A percentile compares a stretch with the other conserved stretches of the same genome.
These are phyloP conservation scores for Xylaria grammica DNA, from an alignment of 495 filamentous ascomycete genomes.

Conservation along the genomic window DNA sequence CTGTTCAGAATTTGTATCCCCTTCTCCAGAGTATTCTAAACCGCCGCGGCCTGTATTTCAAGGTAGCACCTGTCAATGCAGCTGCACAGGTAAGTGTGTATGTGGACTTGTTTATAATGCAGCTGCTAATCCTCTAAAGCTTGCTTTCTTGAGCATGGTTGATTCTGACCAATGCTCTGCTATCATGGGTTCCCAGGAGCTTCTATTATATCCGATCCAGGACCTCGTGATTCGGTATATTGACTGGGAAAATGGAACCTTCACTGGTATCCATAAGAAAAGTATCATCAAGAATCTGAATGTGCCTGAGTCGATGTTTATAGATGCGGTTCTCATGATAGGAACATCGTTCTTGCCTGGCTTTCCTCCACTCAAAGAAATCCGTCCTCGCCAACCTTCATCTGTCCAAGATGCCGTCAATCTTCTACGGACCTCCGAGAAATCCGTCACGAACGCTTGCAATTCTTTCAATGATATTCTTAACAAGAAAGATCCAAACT, in stretches of 20 bases:
- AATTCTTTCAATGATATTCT: conserved; percentile 74
- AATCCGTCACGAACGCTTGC: conserved; percentile 66
- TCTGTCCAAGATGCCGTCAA: conserved; percentile 71
- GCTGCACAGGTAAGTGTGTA: conserved; percentile 74
- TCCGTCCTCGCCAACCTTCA: conserved; percentile 54
- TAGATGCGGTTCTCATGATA: conserved; percentile 81
- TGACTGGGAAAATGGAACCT: conserved; percentile 68
- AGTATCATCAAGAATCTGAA: conserved; percentile 72
- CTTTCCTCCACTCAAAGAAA: conserved; percentile 74
- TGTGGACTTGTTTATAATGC: not conserved
- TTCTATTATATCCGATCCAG: conserved; percentile 84
- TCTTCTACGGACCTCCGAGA: conserved; percentile 70
- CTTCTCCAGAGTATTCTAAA: conserved; percentile 76
- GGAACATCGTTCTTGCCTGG: conserved; percentile 79
- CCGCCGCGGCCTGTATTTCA: conserved; percentile 72
- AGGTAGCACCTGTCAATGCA: conserved; percentile 89
- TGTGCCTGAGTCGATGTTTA: conserved; percentile 73
- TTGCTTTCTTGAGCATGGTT: conserved; percentile 79
- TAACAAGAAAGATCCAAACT: conserved; percentile 65
- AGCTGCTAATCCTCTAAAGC: conserved; percentile 53
- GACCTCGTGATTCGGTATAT: conserved; percentile 77
- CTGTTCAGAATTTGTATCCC: conserved; percentile 66
- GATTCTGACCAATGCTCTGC: conserved; percentile 73
- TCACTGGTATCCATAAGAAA: conserved; percentile 74
- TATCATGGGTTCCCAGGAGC: conserved; percentile 84